Conservation (phyloP, 1,284 basidiomycete genomes). For the Polyporus tsugae region DNA sequence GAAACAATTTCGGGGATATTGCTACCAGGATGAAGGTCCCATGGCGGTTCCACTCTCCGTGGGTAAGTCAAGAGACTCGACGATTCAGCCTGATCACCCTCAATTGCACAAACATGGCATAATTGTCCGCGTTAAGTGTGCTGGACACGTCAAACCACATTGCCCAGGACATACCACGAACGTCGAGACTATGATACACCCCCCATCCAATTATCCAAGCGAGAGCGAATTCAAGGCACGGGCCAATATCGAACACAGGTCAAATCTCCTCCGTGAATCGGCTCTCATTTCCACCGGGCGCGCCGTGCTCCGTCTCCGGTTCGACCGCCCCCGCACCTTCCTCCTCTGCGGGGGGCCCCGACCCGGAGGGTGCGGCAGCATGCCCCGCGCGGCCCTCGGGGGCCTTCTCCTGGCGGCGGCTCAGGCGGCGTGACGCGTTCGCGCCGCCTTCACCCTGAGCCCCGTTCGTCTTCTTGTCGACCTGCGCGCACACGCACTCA, state of each 20-base stretch:
- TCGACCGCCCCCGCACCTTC: constrained; percentile 25
- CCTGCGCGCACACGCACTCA: constrained; percentile 30
- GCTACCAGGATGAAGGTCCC: neutral
- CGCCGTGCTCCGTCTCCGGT: constrained; percentile 43
- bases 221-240: neutral
- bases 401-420: constrained; percentile 74
- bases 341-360: constrained; percentile 31
- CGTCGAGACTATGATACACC: neutral
- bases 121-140: neutral
- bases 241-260: neutral
- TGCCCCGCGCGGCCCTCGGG: constrained; percentile 61
- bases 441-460: constrained; percentile 37
- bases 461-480: constrained; percentile 40
- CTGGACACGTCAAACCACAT: neutral
- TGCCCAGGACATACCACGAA: neutral
- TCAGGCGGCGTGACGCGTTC: constrained; percentile 53
- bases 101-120: neutral
- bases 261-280: constrained; percentile 23
- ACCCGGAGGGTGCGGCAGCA: constrained; percentile 14
- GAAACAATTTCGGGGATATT: neutral
- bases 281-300: constrained; percentile 1
- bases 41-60: neutral
- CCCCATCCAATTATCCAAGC: neutral
- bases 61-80: neutral
- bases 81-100: neutral